These are phyloP conservation scores for Apiotrichum gracile DNA, from an alignment of 1,284 basidiomycete genomes.

Conservation along the genomic window DNA sequence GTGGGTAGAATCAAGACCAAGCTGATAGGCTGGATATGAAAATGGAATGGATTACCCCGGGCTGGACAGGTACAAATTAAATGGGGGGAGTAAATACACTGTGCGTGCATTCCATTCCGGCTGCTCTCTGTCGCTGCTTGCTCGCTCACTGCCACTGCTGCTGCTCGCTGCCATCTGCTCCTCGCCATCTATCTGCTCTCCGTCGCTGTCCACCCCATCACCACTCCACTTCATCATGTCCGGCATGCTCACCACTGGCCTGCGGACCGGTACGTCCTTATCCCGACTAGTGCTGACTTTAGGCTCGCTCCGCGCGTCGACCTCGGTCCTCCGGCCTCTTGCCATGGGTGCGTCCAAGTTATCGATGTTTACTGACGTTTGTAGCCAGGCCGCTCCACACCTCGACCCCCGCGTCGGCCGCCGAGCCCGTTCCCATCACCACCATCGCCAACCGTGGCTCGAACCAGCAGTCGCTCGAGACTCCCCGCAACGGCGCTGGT, in stretches of 20 bases:
- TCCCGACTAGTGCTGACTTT: not conserved
- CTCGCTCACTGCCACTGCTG: not conserved
- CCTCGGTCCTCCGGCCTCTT: slow-evolving; percentile 33
- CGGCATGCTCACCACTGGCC: slow-evolving; percentile 28
- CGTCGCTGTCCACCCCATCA: not conserved
- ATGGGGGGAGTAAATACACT: not conserved
- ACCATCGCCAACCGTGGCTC: slow-evolving; percentile 63
- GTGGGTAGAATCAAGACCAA: too few relatives aligned
- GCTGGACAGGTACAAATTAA: too few relatives aligned
- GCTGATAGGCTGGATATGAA: too few relatives aligned
- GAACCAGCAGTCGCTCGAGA: slow-evolving; percentile 79
- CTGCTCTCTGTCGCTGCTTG: too few relatives aligned
- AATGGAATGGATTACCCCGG: too few relatives aligned
- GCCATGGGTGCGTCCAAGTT: slow-evolving; percentile 14
- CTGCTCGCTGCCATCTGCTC: not conserved
- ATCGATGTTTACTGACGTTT: not conserved
- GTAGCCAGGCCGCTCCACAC: slow-evolving; percentile 32
- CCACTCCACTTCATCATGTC: slow-evolving; percentile 21
- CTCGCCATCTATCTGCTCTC: not conserved
- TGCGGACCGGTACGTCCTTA: slow-evolving; percentile 26
- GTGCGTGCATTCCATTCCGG: too few relatives aligned
- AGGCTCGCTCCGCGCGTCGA: slow-evolving; percentile 23
- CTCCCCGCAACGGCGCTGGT: slow-evolving; percentile 85
- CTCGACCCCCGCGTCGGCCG: slow-evolving; percentile 27
- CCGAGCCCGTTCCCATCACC: slow-evolving; percentile 44